phyloP scores from a whole-genome alignment of 768 basidiomycete species.

The Naganishia vaughanmartiniae region DNA sequence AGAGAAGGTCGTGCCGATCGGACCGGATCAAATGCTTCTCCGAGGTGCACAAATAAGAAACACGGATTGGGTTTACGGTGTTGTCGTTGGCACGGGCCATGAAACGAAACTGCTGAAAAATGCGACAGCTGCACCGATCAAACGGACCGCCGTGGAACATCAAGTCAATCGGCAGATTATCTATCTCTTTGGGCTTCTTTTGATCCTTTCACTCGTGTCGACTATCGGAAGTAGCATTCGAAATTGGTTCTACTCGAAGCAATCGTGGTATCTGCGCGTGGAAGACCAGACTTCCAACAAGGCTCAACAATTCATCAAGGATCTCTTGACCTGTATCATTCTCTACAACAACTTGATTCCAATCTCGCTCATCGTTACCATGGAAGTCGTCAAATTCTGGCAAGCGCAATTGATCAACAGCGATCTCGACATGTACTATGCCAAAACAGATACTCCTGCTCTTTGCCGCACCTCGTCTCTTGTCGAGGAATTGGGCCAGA shows the following conservation, averaged over 20 bases:
- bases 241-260: slow-evolving; percentile 78
- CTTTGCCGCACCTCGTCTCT: slow-evolving; percentile 96
- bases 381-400: slow-evolving; percentile 97
- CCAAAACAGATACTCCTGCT: slow-evolving; percentile 90
- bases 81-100: slow-evolving; percentile 92
- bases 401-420: slow-evolving; percentile 96
- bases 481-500: slow-evolving; percentile 97
- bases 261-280: slow-evolving; percentile 87
- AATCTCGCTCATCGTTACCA: slow-evolving; percentile 97
- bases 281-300: slow-evolving; percentile 53
- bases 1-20: slow-evolving; percentile 74
- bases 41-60: slow-evolving; percentile 94
- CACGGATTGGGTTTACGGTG: slow-evolving; percentile 92
- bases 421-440: slow-evolving; percentile 98
- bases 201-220: slow-evolving; percentile 83
- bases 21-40: slow-evolving; percentile 89
- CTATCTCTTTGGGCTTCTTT: slow-evolving; percentile 82
- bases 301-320: slow-evolving; percentile 67
- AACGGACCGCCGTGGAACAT: slow-evolving; percentile 89
- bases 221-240: slow-evolving; percentile 89
- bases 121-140: slow-evolving; percentile 94
- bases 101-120: slow-evolving; percentile 99
- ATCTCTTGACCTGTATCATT: slow-evolving; percentile 97
- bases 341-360: slow-evolving; percentile 99
- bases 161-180: slow-evolving; percentile 96